Evolutionary conservation across 768 basidiomycete genomes (phyloP), one percentile per base, ranked within the genome.

Genomic region (Collybia mongolica): DNA sequence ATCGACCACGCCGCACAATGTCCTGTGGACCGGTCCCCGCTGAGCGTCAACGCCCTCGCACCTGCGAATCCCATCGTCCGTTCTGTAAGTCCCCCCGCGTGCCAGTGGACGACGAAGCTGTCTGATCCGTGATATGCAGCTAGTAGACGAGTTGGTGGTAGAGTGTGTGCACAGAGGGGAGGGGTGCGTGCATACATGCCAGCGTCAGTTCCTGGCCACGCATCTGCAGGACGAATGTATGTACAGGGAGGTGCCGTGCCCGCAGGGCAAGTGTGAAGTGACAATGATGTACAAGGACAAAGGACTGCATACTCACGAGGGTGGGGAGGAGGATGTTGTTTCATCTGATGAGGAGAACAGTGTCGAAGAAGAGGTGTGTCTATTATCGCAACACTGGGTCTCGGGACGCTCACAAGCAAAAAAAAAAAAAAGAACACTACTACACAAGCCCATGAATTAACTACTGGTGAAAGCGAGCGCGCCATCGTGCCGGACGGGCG

Each of bases 91-190:
- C 5, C 43, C 6, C 12, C 11, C 23, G 7, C 22, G 9, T 17
- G 3, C 20, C 3, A 11, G 4, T 17, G 19, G 12, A 32, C 20
- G 5, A 5, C 17, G 32, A 6, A 14, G 2, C 8, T 19, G 7
- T 22, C 24, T 36, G 22, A 28, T 3, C 9, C 14, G 22, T n/a
- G 19, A 0, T 43, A 48, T 17, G 7, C 24, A 93, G 90, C 78
- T 93, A 46, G 91, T 92, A 39, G 90, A 93, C 54, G 91, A 93
- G 69, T 75, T 93, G 39, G 38, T 77, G 12, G 89, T 93, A 0
- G 81, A 85, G 63, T 93, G 91, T 64, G 75, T 81, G 6, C 73
- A 88, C 51, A 72, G 73, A 19, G 54, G 60, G 14, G 70, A 74
- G 1, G 90, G 90, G 8, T 93, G 90, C 60, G 55, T 61, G 5